Evolutionary conservation across 495 filamentous ascomycete species (phyloP).

Genomic region (Letharia columbiana): DNA sequence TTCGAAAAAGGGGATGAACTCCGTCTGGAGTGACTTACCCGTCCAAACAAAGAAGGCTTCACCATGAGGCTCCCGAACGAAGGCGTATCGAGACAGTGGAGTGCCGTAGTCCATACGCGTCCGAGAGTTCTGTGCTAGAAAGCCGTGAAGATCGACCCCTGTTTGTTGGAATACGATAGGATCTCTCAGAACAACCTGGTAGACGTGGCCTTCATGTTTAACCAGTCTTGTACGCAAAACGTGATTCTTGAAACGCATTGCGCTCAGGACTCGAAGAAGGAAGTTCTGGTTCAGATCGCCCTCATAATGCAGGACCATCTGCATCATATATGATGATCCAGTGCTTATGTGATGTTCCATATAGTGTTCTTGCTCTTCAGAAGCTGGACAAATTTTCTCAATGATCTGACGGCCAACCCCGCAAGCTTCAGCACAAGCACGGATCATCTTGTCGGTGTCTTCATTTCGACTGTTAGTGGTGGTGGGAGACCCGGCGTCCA

Average conservation of each 20-base stretch:
- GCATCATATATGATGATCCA: constrained; percentile 1
- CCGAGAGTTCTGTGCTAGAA: background rate
- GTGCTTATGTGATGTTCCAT: constrained; percentile 1
- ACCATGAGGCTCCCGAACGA: background rate
- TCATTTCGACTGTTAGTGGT: background rate
- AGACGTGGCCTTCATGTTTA: background rate
- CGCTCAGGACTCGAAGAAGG: background rate
- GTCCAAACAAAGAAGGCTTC: constrained; percentile 8
- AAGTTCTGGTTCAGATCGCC: background rate
- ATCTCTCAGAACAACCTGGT: constrained; percentile 8
- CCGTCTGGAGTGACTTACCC: background rate
- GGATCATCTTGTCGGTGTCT: background rate
- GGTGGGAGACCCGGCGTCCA: background rate
- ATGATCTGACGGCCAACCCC: background rate
- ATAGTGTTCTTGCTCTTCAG: constrained; percentile 1
- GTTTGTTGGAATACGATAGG: background rate
- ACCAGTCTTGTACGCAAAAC: constrained; percentile 12
- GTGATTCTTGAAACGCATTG: constrained; percentile 1
- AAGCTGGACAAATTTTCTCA: background rate
- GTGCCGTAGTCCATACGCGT: constrained; percentile 3
- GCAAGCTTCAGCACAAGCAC: constrained; percentile 13
- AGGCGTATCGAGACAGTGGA: constrained; percentile 6
- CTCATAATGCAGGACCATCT: background rate
- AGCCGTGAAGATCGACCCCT: background rate
- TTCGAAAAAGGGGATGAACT: background rate